Base-by-base conservation (phyloP, 1,284 basidiomycete species). In the Chondrostereum purpureum region DNA sequence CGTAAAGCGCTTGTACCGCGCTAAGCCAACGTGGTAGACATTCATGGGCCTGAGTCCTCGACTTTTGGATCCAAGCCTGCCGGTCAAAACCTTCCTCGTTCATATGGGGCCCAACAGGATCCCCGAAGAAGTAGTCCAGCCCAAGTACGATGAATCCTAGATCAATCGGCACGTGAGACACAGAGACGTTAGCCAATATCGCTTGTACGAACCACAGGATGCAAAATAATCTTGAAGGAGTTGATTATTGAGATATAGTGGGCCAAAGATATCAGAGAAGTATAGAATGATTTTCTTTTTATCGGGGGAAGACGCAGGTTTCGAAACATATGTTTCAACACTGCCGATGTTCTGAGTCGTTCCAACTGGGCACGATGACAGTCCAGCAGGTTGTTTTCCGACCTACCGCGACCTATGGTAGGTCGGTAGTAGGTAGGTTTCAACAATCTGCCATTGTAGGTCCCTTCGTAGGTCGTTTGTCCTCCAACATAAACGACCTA, bases 101-200 rank as follows among this genome's bases (percentile, higher is more conserved):
- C 2, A 77, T 47, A 31, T 31, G 27, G n/a, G 27, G 27, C 8
- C n/a, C 8, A 31, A 31, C 27, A 5, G 68, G 61, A 47, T 79
- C 75, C 4, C 78, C 78, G 49, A 77, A 67, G 56, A 80, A 76
- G 55, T 77, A 80, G 49, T 80, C 78, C 27, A 71, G 57, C 1
- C 75, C 77, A 6, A 77, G 58, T 1, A 80, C 75, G 38, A 63
- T 60, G 55, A 69, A 78, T 1, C 78, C 77, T 79, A 43, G 36
- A 41, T 6, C 10, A 13, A 21, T 18, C 19, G 11, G 14, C 22
- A 16, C 27, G 44, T 19, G 27, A n/a, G 5, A 31, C 1, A 43
- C 19, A 8, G n/a, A n/a, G n/a, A n/a, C n/a, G n/a, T n/a, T n/a
- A n/a, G n/a, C n/a, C n/a, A n/a, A n/a, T n/a, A n/a, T n/a, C n/a